A percentile compares a stretch with the other conserved stretches of the same genome.
Conservation (phyloP, 2,329 filamentous ascomycete genomes). For the Monosporascus sp. region DNA sequence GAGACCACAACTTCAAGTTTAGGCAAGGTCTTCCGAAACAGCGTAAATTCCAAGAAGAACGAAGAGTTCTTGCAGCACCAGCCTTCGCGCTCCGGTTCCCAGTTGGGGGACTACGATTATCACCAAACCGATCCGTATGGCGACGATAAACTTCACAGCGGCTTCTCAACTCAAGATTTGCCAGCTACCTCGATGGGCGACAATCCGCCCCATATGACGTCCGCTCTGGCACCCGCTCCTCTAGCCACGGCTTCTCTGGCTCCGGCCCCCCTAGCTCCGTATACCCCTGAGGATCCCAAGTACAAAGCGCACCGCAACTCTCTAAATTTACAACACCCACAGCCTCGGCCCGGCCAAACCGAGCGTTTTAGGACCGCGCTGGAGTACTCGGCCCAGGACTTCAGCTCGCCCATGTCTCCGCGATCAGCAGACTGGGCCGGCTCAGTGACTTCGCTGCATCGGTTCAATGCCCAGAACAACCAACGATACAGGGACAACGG, state of each 20-base stretch:
- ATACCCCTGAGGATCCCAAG: slow-evolving; percentile 64
- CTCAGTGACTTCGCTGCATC: slow-evolving; percentile 53
- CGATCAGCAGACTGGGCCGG: slow-evolving; percentile 58
- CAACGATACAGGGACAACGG: slow-evolving; percentile 46
- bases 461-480: slow-evolving; percentile 40
- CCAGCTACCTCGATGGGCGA: slow-evolving; percentile 20
- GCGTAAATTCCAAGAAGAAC: slow-evolving; percentile 50
- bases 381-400: slow-evolving; percentile 67
- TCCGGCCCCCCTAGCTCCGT: slow-evolving; percentile 40
- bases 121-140: slow-evolving; percentile 49
- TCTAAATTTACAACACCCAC: slow-evolving; percentile 72
- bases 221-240: slow-evolving; percentile 26
- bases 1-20: slow-evolving; percentile 91
- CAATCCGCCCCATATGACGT: slow-evolving; percentile 10
- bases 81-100: slow-evolving; percentile 73
- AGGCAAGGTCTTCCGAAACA: slow-evolving; percentile 69
- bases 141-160: slow-evolving; percentile 55
- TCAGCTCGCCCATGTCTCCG: slow-evolving; percentile 55
- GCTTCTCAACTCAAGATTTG: slow-evolving; percentile 50
- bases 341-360: slow-evolving; percentile 68
- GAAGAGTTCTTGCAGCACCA: slow-evolving; percentile 51
- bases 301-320: slow-evolving; percentile 80
- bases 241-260: slow-evolving; percentile 28
- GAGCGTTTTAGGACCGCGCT: slow-evolving; percentile 69
- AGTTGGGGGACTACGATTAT: slow-evolving; percentile 63